Conservation (phyloP, 1,139 yeast species). For the Diutina ranongensis region DNA sequence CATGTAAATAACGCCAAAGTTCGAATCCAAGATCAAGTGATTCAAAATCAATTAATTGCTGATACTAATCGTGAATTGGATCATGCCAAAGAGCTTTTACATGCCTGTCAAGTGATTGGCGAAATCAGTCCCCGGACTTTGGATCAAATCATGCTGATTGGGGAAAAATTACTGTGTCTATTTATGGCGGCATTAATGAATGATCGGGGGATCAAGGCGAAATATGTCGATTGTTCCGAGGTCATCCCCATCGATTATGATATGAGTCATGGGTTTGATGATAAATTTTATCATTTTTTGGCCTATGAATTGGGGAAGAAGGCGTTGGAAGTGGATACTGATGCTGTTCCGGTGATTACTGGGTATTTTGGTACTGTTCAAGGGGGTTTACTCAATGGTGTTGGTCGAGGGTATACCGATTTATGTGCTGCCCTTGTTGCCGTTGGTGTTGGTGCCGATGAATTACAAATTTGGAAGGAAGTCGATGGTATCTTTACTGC, state of each 20-base stretch:
- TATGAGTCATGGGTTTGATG: constrained; percentile 46
- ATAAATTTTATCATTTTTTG: constrained; percentile 53
- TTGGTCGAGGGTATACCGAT: constrained; percentile 96
- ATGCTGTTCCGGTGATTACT: constrained; percentile 77
- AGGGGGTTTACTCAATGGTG: constrained; percentile 83
- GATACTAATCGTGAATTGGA: constrained; percentile 58
- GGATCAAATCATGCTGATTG: constrained; percentile 85
- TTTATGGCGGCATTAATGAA: constrained; percentile 79
- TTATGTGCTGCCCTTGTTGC: constrained; percentile 95
- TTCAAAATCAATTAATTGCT: constrained; percentile 37
- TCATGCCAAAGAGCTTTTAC: constrained; percentile 54
- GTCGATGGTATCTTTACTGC: constrained; percentile 98
- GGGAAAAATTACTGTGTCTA: constrained; percentile 84
- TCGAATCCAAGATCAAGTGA: constrained; percentile 32
- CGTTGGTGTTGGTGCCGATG: constrained; percentile 86
- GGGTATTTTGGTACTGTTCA: constrained; percentile 94
- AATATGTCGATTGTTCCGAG: constrained; percentile 68
- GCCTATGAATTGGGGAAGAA: constrained; percentile 48
- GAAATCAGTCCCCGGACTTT: constrained; percentile 83
- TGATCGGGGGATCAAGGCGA: constrained; percentile 67
- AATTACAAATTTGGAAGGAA: constrained; percentile 95
- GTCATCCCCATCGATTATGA: constrained; percentile 54
- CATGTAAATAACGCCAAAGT: constrained; percentile 65
- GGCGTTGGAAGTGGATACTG: constrained; percentile 33
- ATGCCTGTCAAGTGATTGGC: constrained; percentile 85